Conservation (phyloP, 164 flowering plant genomes). For the Dillenia suffruticosa region DNA sequence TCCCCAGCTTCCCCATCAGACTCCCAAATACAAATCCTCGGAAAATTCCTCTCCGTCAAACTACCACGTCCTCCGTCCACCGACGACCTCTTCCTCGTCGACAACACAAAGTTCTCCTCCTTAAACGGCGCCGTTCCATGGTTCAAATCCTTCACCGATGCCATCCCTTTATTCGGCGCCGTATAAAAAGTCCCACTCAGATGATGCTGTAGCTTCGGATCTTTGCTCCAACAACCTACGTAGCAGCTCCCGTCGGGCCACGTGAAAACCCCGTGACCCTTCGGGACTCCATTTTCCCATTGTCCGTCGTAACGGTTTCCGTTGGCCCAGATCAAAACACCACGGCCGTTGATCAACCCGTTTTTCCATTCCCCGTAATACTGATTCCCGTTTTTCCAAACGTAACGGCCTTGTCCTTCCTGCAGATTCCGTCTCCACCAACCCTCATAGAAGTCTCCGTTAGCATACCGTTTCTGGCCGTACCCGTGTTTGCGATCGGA, state of each 20-base stretch:
- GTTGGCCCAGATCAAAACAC: slow-evolving; percentile 60
- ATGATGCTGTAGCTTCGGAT: slow-evolving; percentile 17
- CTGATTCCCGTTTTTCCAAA: slow-evolving; percentile 77
- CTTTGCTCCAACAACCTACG: slow-evolving; percentile 51
- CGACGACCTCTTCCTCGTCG: slow-evolving; percentile 51
- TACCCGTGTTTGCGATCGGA: slow-evolving; percentile 68
- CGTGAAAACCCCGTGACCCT: slow-evolving; percentile 57
- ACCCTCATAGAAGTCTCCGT: slow-evolving; percentile 82
- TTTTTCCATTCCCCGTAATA: slow-evolving; percentile 75
- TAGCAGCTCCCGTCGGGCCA: slow-evolving; percentile 71
- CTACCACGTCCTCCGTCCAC: slow-evolving; percentile 53
- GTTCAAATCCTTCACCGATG: background rate
- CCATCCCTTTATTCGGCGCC: background rate
- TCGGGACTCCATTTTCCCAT: slow-evolving; percentile 72
- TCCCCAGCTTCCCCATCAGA: slow-evolving; percentile 87
- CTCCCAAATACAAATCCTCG: slow-evolving; percentile 88
- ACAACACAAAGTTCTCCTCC: slow-evolving; percentile 8
- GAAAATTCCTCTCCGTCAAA: slow-evolving; percentile 43
- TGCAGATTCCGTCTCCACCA: slow-evolving; percentile 60
- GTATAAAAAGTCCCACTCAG: slow-evolving; percentile 47
- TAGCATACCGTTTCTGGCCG: slow-evolving; percentile 67
- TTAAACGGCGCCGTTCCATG: slow-evolving; percentile 1
- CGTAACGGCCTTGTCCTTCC: slow-evolving; percentile 72
- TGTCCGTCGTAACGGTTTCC: slow-evolving; percentile 66
- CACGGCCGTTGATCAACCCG: slow-evolving; percentile 66